A percentile compares a stretch with the other conserved stretches of the same genome.
Evolutionary conservation across 2,329 filamentous ascomycete genomes (phyloP).

Genomic region (Passalora sequoiae): DNA sequence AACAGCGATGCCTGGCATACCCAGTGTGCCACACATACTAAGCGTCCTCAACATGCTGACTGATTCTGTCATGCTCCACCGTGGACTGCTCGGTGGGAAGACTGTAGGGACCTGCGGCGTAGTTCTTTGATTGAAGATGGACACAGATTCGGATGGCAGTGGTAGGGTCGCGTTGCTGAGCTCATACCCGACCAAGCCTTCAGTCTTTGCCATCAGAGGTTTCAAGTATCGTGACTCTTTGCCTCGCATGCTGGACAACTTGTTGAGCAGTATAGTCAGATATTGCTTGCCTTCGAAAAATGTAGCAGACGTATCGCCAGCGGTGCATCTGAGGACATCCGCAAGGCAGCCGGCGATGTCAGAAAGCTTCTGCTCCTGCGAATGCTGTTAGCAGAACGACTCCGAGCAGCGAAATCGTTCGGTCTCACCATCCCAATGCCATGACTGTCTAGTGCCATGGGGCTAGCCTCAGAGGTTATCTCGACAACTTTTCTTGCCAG

Average conservation of each 20-base stretch:
- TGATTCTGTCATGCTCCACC: slow-evolving; percentile 26
- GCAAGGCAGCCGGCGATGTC: slow-evolving; percentile 35
- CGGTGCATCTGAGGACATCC: slow-evolving; percentile 34
- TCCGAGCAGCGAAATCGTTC: too few relatives aligned
- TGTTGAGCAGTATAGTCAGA: slow-evolving; percentile 30
- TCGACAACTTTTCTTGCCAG: slow-evolving; percentile 32
- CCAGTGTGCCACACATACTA: slow-evolving; percentile 26
- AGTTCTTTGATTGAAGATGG: slow-evolving; percentile 9
- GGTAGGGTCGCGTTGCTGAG: slow-evolving; percentile 21
- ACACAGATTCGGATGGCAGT: slow-evolving; percentile 15
- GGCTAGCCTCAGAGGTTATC: slow-evolving; percentile 28
- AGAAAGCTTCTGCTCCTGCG: slow-evolving; percentile 35
- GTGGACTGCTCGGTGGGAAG: slow-evolving; percentile 12
- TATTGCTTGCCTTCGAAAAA: slow-evolving; percentile 34
- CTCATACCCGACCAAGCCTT: slow-evolving; percentile 29
- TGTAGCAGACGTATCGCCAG: slow-evolving; percentile 31
- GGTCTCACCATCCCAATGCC: slow-evolving; percentile 34
- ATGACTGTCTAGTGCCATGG: slow-evolving; percentile 31
- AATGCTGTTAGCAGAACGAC: slow-evolving; percentile 10
- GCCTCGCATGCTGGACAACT: slow-evolving; percentile 34
- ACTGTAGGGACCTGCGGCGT: slow-evolving; percentile 6
- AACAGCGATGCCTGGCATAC: slow-evolving; percentile 25
- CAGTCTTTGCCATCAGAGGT: slow-evolving; percentile 32
- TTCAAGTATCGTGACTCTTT: slow-evolving; percentile 34
- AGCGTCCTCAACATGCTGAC: slow-evolving; percentile 30